Evolutionary conservation across 352 stramenopile genomes (phyloP).

Genomic region (Vaucheria bursata): DNA sequence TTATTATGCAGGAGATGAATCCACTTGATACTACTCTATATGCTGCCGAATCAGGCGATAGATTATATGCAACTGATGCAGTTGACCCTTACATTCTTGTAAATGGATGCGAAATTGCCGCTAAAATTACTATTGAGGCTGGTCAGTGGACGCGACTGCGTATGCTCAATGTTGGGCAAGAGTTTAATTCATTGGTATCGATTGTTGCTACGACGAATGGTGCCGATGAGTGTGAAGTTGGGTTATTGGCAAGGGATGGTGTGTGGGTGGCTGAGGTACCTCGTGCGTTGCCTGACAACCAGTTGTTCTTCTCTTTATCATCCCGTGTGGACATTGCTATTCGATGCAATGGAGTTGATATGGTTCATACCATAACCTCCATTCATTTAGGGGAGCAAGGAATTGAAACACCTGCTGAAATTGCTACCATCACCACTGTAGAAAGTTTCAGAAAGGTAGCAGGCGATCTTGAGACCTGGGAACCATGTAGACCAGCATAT

Average conservation of each 20-base stretch:
- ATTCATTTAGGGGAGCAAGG: neutral
- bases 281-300: neutral
- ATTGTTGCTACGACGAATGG: neutral
- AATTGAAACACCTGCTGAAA: neutral
- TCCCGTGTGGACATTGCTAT: slow-evolving; percentile 3
- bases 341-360: neutral
- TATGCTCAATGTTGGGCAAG: neutral
- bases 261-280: neutral
- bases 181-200: neutral
- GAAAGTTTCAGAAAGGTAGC: neutral
- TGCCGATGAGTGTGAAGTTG: neutral
- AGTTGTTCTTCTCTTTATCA: neutral
- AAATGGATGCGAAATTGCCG: neutral
- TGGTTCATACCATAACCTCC: neutral
- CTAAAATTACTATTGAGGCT: neutral
- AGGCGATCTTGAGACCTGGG: neutral
- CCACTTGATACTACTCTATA: neutral
- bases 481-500: slow-evolving; percentile 2
- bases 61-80: neutral
- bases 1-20: neutral
- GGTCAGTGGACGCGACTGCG: neutral
- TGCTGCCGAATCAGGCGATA: neutral
- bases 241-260: neutral
- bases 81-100: neutral
- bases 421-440: neutral